phyloP scores from a whole-genome alignment of 768 basidiomycete genomes.

The Hericium rajendrae region DNA sequence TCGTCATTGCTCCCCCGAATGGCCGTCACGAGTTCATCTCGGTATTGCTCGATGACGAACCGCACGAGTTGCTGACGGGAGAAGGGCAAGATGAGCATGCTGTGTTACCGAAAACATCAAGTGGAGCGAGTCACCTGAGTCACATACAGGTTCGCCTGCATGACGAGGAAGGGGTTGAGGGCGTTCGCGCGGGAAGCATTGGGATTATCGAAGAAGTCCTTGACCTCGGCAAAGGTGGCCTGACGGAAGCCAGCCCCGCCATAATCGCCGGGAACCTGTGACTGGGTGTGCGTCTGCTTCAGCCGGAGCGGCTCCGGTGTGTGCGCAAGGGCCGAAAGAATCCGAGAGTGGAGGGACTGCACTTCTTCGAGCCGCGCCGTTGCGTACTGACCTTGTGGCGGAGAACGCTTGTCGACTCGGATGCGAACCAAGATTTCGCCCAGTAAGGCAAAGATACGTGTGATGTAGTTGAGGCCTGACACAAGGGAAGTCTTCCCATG shows the following conservation, averaged over 20 bases:
- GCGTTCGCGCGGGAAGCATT: conserved; percentile 80
- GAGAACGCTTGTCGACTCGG: conserved; percentile 78
- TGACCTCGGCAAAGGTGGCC: conserved; percentile 80
- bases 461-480: conserved; percentile 80
- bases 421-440: conserved; percentile 84
- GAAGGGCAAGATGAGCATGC: neutral
- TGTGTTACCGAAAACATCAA: neutral
- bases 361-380: conserved; percentile 81
- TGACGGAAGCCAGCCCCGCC: conserved; percentile 68
- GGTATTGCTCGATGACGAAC: conserved; percentile 87
- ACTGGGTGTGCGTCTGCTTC: conserved; percentile 43
- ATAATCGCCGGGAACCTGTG: conserved; percentile 46
- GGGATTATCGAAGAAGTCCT: conserved; percentile 87
- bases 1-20: conserved; percentile 60
- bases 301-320: conserved; percentile 69
- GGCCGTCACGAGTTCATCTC: conserved; percentile 69
- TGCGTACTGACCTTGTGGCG: conserved; percentile 77
- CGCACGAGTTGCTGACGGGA: conserved; percentile 75
- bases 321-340: conserved; percentile 63
- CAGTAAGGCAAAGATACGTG: conserved; percentile 75
- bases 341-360: conserved; percentile 67
- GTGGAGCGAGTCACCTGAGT: conserved; percentile 52
- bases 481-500: conserved; percentile 77
- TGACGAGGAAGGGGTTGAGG: conserved; percentile 81
- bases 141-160: conserved; percentile 88